Conservation (phyloP, 2,329 filamentous ascomycete genomes). For the Claviceps africana region DNA sequence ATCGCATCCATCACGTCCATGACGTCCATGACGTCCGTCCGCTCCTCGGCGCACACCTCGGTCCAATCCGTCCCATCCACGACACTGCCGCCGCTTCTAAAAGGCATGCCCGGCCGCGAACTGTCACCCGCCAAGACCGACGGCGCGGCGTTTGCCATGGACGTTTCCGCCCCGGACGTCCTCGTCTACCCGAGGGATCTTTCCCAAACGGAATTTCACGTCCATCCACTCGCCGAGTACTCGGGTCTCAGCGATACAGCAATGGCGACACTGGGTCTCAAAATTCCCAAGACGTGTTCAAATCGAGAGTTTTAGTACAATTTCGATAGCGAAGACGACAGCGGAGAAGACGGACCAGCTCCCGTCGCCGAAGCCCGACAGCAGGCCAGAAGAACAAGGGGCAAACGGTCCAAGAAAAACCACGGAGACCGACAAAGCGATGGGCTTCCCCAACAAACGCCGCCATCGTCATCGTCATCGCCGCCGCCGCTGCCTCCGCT, state of each 20-base stretch:
- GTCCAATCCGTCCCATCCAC: constrained; percentile 5
- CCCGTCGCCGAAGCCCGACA: not conserved
- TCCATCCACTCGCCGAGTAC: constrained; percentile 22
- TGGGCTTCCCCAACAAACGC: constrained; percentile 10
- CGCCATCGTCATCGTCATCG: not conserved
- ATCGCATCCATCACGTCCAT: not conserved
- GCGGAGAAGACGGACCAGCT: constrained; percentile 8
- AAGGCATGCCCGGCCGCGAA: constrained; percentile 25
- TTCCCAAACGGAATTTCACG: constrained; percentile 20
- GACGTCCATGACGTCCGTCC: not conserved
- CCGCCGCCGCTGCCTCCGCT: not conserved
- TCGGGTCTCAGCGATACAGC: constrained; percentile 14
- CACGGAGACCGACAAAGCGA: constrained; percentile 6
- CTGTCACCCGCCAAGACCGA: constrained; percentile 24
- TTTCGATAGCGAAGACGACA: constrained; percentile 21
- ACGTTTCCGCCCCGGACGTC: constrained; percentile 16
- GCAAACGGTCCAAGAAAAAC: constrained; percentile 1
- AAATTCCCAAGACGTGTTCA: constrained; percentile 20
- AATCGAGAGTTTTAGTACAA: constrained; percentile 24
- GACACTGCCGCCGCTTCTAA: constrained; percentile 28
- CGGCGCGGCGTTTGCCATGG: constrained; percentile 19
- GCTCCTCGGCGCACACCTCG: constrained; percentile 3
- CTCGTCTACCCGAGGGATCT: constrained; percentile 21
- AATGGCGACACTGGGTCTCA: constrained; percentile 17
- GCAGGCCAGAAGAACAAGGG: not conserved